Evolutionary conservation across 73 alveolate species (phyloP).

Genomic region (Breviolum minutum): DNA sequence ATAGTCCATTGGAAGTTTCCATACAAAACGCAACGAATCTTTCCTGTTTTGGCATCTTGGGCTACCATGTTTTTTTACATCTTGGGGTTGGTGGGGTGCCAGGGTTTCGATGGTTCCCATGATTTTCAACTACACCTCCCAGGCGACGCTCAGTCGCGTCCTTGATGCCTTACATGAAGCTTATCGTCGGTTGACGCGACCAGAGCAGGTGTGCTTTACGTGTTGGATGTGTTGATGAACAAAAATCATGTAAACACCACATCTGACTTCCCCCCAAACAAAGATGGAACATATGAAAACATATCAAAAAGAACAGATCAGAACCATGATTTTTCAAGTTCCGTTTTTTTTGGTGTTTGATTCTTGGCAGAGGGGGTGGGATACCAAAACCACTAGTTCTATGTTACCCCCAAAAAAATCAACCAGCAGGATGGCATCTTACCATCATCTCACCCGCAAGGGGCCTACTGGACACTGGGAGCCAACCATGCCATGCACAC

Average conservation of each 20-base stretch:
- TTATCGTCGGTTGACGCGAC: constrained; percentile 74
- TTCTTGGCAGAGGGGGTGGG: no score
- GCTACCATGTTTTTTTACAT: no score
- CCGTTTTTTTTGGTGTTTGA: not conserved
- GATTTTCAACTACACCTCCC: not conserved
- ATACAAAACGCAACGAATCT: no score
- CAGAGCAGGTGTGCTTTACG: constrained; percentile 15
- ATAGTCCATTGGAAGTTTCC: no score
- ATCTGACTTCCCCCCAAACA: not conserved
- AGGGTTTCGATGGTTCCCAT: not conserved
- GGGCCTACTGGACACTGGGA: no score
- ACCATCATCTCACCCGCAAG: no score
- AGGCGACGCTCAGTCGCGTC: constrained; percentile 55
- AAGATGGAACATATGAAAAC: not conserved
- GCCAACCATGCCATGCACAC: no score
- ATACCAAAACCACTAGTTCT: no score
- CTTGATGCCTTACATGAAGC: constrained; percentile 75
- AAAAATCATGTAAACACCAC: not conserved
- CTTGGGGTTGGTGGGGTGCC: not conserved
- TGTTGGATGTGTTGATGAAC: not conserved
- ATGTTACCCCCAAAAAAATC: no score
- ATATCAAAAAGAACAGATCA: not conserved
- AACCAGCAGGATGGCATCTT: no score
- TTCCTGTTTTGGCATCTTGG: no score
- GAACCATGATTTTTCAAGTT: not conserved